Conservation (phyloP, 1,284 basidiomycete genomes). For the Wallemia mellicola region DNA sequence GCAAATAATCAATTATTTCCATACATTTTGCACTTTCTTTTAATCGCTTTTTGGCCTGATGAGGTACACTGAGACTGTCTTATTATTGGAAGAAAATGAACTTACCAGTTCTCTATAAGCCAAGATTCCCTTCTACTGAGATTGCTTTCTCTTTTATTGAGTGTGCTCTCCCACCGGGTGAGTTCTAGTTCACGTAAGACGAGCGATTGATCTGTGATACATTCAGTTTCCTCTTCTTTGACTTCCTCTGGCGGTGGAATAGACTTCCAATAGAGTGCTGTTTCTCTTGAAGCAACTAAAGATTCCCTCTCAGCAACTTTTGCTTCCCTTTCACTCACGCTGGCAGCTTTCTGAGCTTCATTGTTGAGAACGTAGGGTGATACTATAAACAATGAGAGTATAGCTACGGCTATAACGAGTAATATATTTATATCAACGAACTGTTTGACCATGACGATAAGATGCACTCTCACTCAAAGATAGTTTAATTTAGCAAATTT, state of each 20-base stretch:
- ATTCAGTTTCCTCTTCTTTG: background rate
- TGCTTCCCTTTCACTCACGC: background rate
- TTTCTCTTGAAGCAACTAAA: background rate
- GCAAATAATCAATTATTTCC: background rate
- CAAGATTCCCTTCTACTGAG: background rate
- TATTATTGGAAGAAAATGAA: too few species aligned
- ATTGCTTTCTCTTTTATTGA: background rate
- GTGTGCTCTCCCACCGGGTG: background rate
- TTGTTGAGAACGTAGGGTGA: background rate
- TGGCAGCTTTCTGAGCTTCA: background rate
- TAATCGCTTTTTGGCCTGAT: too few species aligned
- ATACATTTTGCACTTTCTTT: background rate
- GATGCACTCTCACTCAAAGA: too few species aligned
- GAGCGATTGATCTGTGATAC: background rate
- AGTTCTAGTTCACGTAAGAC: background rate
- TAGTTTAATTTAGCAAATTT: too few species aligned
- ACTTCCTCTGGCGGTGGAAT: background rate
- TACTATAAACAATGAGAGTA: background rate
- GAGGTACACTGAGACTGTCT: too few species aligned
- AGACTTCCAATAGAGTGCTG: background rate
- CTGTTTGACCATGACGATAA: too few species aligned
- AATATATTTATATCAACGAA: too few species aligned
- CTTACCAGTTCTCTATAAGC: background rate
- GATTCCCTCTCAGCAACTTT: background rate
- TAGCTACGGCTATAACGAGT: background rate